These are phyloP conservation scores for Hemisphaericaspora xylofermentans DNA, from an alignment of 1,139 yeast species.

Conservation along the genomic window DNA sequence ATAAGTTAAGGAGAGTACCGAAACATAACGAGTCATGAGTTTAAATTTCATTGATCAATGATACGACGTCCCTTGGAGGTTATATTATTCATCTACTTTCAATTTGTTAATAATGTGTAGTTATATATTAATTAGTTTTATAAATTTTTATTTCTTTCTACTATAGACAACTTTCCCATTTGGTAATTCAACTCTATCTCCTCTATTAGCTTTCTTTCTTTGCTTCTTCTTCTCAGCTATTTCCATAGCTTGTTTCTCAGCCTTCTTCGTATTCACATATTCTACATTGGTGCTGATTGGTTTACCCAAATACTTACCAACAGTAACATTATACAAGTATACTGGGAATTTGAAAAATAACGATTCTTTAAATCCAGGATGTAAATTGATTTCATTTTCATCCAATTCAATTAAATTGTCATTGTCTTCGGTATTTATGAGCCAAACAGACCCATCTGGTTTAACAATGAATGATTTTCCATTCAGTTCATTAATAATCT, in stretches of 20 bases:
- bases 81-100: background rate
- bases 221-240: slow-evolving; percentile 19
- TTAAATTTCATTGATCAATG: background rate
- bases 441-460: slow-evolving; percentile 66
- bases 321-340: slow-evolving; percentile 42
- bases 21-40: slow-evolving; percentile 32
- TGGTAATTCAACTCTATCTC: slow-evolving; percentile 51
- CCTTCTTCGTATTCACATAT: slow-evolving; percentile 15
- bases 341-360: slow-evolving; percentile 49
- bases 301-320: slow-evolving; percentile 36
- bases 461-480: slow-evolving; percentile 66
- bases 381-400: slow-evolving; percentile 37
- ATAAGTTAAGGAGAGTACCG: slow-evolving; percentile 39
- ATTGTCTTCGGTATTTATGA: slow-evolving; percentile 53
- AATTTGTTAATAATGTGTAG: background rate
- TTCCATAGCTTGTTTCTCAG: slow-evolving; percentile 8
- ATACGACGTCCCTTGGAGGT: background rate
- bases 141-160: slow-evolving; percentile 25
- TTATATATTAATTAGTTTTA: background rate
- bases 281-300: slow-evolving; percentile 26
- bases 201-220: slow-evolving; percentile 32
- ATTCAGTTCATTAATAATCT: slow-evolving; percentile 29
- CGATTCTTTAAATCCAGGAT: slow-evolving; percentile 55
- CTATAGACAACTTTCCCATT: slow-evolving; percentile 61
- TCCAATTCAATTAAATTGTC: slow-evolving; percentile 33